These are phyloP conservation scores for Cardamine resedifolia DNA, from an alignment of 345 rosid genomes.

Conservation along the genomic window DNA sequence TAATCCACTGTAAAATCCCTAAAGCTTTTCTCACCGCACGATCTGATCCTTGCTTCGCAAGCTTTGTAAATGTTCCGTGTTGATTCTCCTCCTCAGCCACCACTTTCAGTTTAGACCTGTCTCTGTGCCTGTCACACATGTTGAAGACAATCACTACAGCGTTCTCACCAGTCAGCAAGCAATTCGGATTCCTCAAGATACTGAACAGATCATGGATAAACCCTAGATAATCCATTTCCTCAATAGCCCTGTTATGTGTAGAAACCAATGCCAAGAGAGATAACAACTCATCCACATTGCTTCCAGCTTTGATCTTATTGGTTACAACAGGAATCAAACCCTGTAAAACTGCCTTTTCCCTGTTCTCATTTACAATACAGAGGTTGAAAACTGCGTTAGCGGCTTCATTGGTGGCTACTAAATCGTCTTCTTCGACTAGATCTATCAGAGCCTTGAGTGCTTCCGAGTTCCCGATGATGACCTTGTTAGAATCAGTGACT, in stretches of 20 bases:
- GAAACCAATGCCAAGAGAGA: conserved; percentile 48
- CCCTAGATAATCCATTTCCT: conserved; percentile 44
- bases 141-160: conserved; percentile 46
- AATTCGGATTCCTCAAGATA: conserved; percentile 43
- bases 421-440: conserved; percentile 48
- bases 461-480: conserved; percentile 50
- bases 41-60: conserved; percentile 42
- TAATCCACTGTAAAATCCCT: conserved; percentile 42
- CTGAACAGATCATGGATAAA: conserved; percentile 49
- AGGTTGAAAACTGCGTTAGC: conserved; percentile 50
- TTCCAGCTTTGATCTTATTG: conserved; percentile 39
- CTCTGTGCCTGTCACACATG: conserved; percentile 41
- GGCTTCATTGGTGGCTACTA: conserved; percentile 43
- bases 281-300: conserved; percentile 50
- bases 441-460: conserved; percentile 50
- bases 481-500: conserved; percentile 32
- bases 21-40: conserved; percentile 61
- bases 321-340: conserved; percentile 46
- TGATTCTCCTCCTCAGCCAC: conserved; percentile 43
- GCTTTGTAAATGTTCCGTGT: conserved; percentile 44
- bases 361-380: conserved; percentile 41
- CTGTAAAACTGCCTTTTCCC: conserved; percentile 37
- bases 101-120: conserved; percentile 20
- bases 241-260: conserved; percentile 38
- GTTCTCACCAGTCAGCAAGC: conserved; percentile 46